Conservation (phyloP, 2,329 filamentous ascomycete species). For the Phyllosticta paracitricarpa region DNA sequence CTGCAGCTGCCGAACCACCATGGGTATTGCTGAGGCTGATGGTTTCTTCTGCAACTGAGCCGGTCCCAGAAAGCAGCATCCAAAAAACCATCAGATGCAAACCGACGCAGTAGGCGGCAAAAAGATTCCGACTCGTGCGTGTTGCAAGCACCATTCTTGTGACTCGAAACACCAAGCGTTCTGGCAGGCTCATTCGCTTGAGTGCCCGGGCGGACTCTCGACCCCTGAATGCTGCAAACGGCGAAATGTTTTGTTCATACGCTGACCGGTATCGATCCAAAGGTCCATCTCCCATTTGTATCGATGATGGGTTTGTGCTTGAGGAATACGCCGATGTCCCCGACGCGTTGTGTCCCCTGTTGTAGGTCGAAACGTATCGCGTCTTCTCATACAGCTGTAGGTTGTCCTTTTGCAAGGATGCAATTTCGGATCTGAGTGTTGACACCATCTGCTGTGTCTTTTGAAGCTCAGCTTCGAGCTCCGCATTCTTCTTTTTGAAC, state of each 20-base stretch:
- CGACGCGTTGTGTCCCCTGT: slow-evolving; percentile 55
- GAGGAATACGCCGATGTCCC: slow-evolving; percentile 44
- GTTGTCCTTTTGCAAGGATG: slow-evolving; percentile 91
- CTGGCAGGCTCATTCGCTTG: slow-evolving; percentile 84
- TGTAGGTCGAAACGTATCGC: slow-evolving; percentile 90
- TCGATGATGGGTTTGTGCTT: slow-evolving; percentile 67
- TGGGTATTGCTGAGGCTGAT: slow-evolving; percentile 16
- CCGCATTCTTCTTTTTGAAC: slow-evolving; percentile 90
- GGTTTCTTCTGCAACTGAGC: slow-evolving; percentile 54
- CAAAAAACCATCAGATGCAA: slow-evolving; percentile 82
- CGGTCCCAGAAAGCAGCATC: slow-evolving; percentile 76
- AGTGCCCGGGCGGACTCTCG: slow-evolving; percentile 84
- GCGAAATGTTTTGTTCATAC: slow-evolving; percentile 91
- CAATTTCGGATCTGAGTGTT: slow-evolving; percentile 79
- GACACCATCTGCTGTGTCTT: slow-evolving; percentile 75
- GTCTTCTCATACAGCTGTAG: slow-evolving; percentile 96
- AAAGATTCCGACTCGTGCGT: slow-evolving; percentile 81
- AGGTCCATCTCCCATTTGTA: slow-evolving; percentile 50
- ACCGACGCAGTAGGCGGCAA: slow-evolving; percentile 82
- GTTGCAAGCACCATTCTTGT: slow-evolving; percentile 87
- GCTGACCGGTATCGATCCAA: slow-evolving; percentile 81
- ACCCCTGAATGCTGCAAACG: slow-evolving; percentile 92
- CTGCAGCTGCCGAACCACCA: slow-evolving; percentile 18
- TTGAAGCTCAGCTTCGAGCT: slow-evolving; percentile 83
- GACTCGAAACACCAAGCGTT: slow-evolving; percentile 80